phyloP scores from a whole-genome alignment of 129 eudicot species.

The Arctium lappa region DNA sequence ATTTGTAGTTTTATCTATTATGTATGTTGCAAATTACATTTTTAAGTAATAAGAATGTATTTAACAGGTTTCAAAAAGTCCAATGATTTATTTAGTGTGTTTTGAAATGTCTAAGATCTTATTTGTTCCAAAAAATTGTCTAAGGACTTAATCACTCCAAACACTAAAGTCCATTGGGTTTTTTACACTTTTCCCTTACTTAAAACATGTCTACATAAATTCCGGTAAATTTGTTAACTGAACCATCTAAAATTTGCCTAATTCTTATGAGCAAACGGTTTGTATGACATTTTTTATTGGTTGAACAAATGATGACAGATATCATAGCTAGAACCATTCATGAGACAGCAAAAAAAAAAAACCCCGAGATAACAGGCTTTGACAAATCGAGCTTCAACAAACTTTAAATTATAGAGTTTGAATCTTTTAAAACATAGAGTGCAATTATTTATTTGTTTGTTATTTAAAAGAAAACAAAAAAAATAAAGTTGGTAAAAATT shows the following conservation, averaged over 20 bases:
- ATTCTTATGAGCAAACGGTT: not conserved
- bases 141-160: too few species aligned
- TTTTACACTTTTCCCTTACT: too few species aligned
- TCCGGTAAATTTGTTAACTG: not conserved
- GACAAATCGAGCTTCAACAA: not conserved
- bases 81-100: too few species aligned
- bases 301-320: not conserved
- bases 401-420: not conserved
- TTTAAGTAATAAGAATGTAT: too few species aligned
- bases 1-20: too few species aligned
- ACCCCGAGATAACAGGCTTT: not conserved
- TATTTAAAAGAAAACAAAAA: too few species aligned
- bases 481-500: not conserved
- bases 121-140: too few species aligned
- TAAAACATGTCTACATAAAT: not conserved
- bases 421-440: not conserved
- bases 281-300: not conserved
- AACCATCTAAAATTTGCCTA: not conserved
- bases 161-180: too few species aligned
- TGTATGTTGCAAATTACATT: too few species aligned
- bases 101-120: too few species aligned
- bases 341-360: too few species aligned
- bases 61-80: too few species aligned
- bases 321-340: not conserved
- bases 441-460: not conserved